phyloP scores from a whole-genome alignment of 1,139 yeast species.

The Debaryomycetaceae sp. region DNA sequence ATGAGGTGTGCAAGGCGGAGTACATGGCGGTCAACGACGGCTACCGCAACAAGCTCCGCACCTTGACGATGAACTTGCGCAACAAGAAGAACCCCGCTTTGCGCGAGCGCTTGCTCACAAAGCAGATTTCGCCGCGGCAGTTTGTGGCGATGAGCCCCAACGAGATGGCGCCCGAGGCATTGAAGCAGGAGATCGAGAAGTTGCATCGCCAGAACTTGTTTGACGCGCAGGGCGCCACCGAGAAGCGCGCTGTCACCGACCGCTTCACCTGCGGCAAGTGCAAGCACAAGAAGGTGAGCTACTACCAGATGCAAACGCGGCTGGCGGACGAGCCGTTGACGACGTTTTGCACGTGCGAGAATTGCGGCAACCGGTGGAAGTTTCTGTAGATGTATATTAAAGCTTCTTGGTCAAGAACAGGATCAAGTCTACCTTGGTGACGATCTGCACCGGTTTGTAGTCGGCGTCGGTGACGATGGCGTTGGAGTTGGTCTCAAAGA shows the following conservation, averaged over 20 bases:
- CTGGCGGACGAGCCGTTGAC: conserved; percentile 99
- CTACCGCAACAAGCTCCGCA: conserved; percentile 77
- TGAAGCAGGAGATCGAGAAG: conserved; percentile 80
- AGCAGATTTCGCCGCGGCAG: conserved; percentile 59
- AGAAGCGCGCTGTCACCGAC: conserved; percentile 93
- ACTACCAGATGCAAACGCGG: conserved; percentile 96
- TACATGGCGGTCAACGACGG: conserved; percentile 51
- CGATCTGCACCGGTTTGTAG: conserved; percentile 75
- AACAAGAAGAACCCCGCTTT: conserved; percentile 87
- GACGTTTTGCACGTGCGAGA: conserved; percentile 95
- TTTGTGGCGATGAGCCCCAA: conserved; percentile 82
- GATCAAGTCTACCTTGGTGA: conserved; percentile 81
- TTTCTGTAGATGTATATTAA: too few species aligned
- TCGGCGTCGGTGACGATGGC: conserved; percentile 76
- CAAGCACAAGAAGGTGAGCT: conserved; percentile 93
- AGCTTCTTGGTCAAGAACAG: conserved; percentile 51
- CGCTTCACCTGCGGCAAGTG: conserved; percentile 97
- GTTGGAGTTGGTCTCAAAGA: conserved; percentile 83
- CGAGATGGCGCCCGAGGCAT: conserved; percentile 89
- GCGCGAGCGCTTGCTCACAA: conserved; percentile 61
- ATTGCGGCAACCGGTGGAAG: conserved; percentile 97
- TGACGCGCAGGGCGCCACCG: conserved; percentile 98
- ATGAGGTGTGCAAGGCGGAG: conserved; percentile 59
- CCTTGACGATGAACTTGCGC: conserved; percentile 78
- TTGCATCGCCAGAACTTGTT: conserved; percentile 84